Conservation (phyloP, 1,284 basidiomycete genomes). For the Wolfiporia cocos region DNA sequence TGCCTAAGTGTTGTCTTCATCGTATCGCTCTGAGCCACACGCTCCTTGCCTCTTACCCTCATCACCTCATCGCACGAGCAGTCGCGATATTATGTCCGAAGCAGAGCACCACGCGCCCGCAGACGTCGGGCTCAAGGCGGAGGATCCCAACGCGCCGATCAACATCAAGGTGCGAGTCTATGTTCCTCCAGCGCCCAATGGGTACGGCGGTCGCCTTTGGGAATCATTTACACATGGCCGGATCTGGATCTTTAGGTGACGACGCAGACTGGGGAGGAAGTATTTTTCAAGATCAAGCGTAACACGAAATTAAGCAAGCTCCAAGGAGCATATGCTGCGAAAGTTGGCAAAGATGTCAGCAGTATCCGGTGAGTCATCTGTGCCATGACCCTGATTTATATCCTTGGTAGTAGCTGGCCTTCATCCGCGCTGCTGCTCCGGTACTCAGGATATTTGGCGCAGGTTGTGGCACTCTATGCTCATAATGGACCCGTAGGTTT, state of each 20-base stretch:
- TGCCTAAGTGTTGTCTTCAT: too few species aligned
- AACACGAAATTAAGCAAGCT: slow-evolving; percentile 93
- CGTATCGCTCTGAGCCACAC: slow-evolving; percentile 5
- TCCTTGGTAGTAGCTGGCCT: too few species aligned
- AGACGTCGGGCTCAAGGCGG: slow-evolving; percentile 52
- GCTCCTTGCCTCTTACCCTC: slow-evolving; percentile 2
- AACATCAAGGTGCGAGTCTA: slow-evolving; percentile 69
- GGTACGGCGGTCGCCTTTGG: background rate
- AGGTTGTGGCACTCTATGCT: too few species aligned
- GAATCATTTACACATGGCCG: background rate
- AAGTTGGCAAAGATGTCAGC: slow-evolving; percentile 85
- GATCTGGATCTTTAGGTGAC: slow-evolving; percentile 52
- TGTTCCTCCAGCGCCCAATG: slow-evolving; percentile 1
- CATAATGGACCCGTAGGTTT: slow-evolving; percentile 56
- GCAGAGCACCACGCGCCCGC: slow-evolving; percentile 39
- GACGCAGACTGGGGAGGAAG: slow-evolving; percentile 78
- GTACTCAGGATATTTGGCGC: background rate
- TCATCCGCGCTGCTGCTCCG: background rate
- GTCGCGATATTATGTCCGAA: slow-evolving; percentile 52
- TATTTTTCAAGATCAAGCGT: slow-evolving; percentile 98
- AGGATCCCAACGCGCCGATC: slow-evolving; percentile 65
- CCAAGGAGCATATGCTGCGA: slow-evolving; percentile 88
- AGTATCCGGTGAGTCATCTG: slow-evolving; percentile 71
- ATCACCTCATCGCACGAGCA: background rate
- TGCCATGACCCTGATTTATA: background rate